phyloP scores from a whole-genome alignment of 495 filamentous ascomycete species.

The Talaromyces wortmannii region DNA sequence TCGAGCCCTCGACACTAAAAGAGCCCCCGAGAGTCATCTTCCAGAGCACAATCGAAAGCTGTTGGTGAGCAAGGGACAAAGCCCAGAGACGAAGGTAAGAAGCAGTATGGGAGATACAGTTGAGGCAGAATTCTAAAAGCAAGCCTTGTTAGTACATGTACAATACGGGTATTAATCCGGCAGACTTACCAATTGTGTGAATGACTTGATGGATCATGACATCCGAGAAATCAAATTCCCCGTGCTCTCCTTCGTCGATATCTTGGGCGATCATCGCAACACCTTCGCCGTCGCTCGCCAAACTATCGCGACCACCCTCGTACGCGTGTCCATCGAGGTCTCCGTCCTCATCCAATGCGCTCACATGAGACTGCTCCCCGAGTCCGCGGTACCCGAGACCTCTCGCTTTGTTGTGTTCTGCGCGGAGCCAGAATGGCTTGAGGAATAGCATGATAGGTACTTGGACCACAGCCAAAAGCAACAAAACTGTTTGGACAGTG shows the following conservation, averaged over 20 bases:
- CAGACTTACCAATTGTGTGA: constrained; percentile 81
- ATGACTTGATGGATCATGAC: constrained; percentile 99
- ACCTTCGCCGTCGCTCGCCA: constrained; percentile 77
- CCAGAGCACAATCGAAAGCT: constrained; percentile 95
- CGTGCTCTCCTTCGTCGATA: constrained; percentile 71
- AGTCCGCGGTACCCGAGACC: constrained; percentile 87
- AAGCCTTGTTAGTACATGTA: constrained; percentile 2
- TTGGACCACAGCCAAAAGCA: constrained; percentile 78
- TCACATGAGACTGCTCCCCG: constrained; percentile 78
- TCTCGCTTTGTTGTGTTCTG: constrained; percentile 85
- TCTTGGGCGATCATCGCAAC: constrained; percentile 89
- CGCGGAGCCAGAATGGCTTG: constrained; percentile 89
- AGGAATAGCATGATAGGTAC: constrained; percentile 89
- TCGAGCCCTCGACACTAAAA: constrained; percentile 54
- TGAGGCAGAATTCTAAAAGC: constrained; percentile 85
- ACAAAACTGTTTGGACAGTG: constrained; percentile 63
- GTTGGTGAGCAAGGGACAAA: constrained; percentile 92
- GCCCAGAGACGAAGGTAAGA: constrained; percentile 99
- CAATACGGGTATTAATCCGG: not conserved
- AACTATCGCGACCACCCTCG: constrained; percentile 53
- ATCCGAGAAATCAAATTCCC: constrained; percentile 94
- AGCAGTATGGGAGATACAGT: constrained; percentile 97
- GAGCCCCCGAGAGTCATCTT: constrained; percentile 82
- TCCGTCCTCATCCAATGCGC: constrained; percentile 77
- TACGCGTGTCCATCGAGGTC: constrained; percentile 36